Percentiles rank a stretch among this genome's conserved stretches.
Conservation (phyloP, 768 basidiomycete species). For the Tylopilus rubrobrunneus region DNA sequence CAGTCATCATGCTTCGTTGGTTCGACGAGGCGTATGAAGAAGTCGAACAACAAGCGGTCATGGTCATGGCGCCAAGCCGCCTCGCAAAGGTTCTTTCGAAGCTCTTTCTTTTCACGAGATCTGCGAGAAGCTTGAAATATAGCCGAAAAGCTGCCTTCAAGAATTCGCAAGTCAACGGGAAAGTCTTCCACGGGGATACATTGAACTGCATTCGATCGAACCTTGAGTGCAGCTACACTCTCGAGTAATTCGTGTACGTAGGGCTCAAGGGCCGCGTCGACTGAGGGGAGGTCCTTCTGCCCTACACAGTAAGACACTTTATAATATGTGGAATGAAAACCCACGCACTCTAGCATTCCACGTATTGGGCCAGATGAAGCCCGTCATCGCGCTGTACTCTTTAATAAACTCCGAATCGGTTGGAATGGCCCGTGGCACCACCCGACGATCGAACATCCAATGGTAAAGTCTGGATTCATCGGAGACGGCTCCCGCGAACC, state of each 20-base stretch:
- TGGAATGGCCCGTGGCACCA: slow-evolving; percentile 3
- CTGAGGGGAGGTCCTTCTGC: neutral
- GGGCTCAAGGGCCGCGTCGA: too few species aligned
- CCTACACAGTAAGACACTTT: neutral
- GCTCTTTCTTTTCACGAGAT: slow-evolving; percentile 4
- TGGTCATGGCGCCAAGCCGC: too few species aligned
- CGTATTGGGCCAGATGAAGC: slow-evolving; percentile 8
- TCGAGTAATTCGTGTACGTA: too few species aligned
- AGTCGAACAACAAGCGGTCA: too few species aligned
- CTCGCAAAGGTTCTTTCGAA: neutral
- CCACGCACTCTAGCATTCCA: slow-evolving; percentile 5
- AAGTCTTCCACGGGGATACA: neutral
- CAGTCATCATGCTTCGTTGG: neutral
- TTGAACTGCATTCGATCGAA: neutral
- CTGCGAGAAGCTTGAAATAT: slow-evolving; percentile 10
- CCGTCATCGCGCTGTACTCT: slow-evolving; percentile 1
- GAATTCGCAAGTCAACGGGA: slow-evolving; percentile 5
- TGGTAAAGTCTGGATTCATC: slow-evolving; percentile 1
- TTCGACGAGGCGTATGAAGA: neutral
- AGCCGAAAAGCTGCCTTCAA: slow-evolving; percentile 6
- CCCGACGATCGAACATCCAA: slow-evolving; percentile 12
- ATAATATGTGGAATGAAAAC: neutral
- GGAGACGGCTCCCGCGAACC: slow-evolving; percentile 2
- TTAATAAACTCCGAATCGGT: neutral
- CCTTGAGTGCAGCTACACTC: too few species aligned